A percentile compares a stretch with the other conserved stretches of the same genome.
Evolutionary conservation across 257 asterid species (phyloP).

Genomic region (Verbascum thapsus): DNA sequence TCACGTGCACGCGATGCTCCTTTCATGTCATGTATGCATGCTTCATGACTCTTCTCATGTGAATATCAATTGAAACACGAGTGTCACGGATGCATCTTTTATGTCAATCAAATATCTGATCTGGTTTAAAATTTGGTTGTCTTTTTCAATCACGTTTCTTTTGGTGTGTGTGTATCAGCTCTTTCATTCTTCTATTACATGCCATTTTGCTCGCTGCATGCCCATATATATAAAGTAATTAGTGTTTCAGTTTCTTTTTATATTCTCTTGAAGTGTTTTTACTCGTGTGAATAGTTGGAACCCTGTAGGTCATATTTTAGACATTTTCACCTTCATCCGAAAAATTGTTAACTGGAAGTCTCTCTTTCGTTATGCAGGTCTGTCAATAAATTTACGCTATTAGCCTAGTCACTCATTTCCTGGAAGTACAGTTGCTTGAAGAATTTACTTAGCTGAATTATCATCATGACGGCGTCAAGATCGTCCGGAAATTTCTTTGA

Average conservation of each 20-base stretch:
- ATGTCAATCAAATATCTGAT: no score
- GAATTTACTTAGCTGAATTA: constrained; percentile 20
- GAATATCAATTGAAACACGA: no score
- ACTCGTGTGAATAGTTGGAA: constrained; percentile 1
- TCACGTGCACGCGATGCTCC: neutral
- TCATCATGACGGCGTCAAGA: constrained; percentile 58
- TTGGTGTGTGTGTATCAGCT: no score
- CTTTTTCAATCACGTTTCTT: no score
- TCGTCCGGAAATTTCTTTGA: constrained; percentile 69
- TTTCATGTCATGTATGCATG: neutral
- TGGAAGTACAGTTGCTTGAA: constrained; percentile 30
- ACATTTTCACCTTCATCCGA: neutral
- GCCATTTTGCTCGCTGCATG: no score
- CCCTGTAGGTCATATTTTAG: neutral
- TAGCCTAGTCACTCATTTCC: constrained; percentile 17
- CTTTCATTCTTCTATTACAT: no score
- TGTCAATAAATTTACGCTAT: constrained; percentile 20
- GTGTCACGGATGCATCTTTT: no score
- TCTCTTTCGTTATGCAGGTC: constrained; percentile 29
- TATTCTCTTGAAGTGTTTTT: neutral
- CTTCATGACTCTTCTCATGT: neutral
- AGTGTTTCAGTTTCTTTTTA: neutral
- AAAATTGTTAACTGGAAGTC: constrained; percentile 1
- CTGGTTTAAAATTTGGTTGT: no score
- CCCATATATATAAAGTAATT: no score